Percentiles rank a stretch among this genome's conserved stretches.
Evolutionary conservation across 2,329 filamentous ascomycete genomes (phyloP).

Genomic region (Mollisiaceae sp.): DNA sequence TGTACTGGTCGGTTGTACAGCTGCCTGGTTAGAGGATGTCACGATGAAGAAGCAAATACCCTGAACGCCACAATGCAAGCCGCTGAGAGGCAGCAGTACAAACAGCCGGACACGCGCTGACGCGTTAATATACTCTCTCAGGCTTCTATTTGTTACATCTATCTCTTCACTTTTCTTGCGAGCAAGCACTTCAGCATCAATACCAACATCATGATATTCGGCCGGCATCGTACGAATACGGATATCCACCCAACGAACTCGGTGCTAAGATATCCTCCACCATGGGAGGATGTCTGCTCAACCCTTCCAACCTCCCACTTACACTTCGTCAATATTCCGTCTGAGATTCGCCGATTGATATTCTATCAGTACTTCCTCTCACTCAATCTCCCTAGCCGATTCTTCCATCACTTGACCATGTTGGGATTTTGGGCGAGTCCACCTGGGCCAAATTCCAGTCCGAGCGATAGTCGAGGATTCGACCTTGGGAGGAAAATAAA

Average conservation of each 20-base stretch:
- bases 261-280: not conserved
- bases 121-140: not conserved
- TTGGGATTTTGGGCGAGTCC: not conserved
- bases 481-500: not conserved
- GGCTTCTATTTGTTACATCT: not conserved
- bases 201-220: conserved; percentile 3
- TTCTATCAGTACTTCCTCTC: conserved; percentile 5
- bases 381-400: not conserved
- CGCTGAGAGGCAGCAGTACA: not conserved
- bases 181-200: not conserved
- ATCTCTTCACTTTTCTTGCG: not conserved
- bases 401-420: conserved; percentile 5
- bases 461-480: not conserved
- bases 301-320: not conserved
- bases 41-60: not conserved
- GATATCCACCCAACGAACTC: not conserved
- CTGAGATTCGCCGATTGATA: not conserved
- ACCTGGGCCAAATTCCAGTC: not conserved
- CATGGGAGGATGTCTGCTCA: not conserved
- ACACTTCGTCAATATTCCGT: not conserved
- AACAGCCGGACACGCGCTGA: not conserved
- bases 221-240: not conserved
- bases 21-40: not conserved
- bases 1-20: not conserved
- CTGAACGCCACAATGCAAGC: not conserved